Base-by-base conservation (phyloP, 2,329 filamentous ascomycete genomes). In the Fusarium sp. region DNA sequence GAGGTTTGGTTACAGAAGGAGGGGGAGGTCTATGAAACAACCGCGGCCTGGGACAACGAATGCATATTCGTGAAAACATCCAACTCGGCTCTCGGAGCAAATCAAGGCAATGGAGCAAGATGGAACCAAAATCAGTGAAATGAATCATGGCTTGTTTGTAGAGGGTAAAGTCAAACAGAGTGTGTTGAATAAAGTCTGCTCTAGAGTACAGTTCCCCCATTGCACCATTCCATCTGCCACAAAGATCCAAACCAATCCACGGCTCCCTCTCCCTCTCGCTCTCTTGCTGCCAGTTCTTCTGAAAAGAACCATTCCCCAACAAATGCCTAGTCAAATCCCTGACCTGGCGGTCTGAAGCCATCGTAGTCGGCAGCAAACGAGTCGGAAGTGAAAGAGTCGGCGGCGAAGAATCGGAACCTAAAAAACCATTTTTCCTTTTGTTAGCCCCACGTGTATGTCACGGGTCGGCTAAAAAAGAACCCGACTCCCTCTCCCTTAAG, bases 401-500 rank as follows among this genome's bases (percentile, higher is more conserved):
- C 31, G 31, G 31, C 31, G 14, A 33, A 33, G 11, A 15, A 37
- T 38, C 45, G 6, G 25, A 51, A 51, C 47, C 32, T 45, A 51
- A 51, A 55, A 48, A 38, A 7, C 11, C 25, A 39, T 39, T 46
- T 39, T 49, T 39, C 35, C 36, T 39, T 49, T 44, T 33, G 42
- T 44, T 44, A 44, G 42, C 42, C 27, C 27, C 9, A 43, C 14
- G 39, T 43, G 23, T 21, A 27, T 29, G 39, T 43, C 23, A 27
- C 21, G 39, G 39, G 23, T 29, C 14, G 31, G 13, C 31, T 33
- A 33, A 55, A 38, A 57, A 57, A 43, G 48, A 29, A 53, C 54
- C 42, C 43, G 49, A 45, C 49, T 57, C 33, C 45, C 13, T 47
- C 44, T 41, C 36, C 49, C 57, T 41, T 38, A 44, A 42, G 49